Base-by-base conservation (phyloP, 1,284 basidiomycete genomes). In the Albatrellus sp. region DNA sequence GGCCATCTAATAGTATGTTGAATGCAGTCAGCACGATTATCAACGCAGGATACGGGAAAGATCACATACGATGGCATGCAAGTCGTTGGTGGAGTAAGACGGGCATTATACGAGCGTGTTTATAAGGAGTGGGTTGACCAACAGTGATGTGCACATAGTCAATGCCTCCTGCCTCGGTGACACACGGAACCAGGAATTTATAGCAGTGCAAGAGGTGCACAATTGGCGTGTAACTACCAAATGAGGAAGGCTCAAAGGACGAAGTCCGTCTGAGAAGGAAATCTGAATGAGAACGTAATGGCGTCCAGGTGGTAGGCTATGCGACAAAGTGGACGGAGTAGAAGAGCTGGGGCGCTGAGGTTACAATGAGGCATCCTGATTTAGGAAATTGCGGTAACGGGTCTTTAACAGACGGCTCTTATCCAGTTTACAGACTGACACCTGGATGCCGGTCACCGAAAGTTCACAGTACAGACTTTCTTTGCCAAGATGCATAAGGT, bases 1-100 rank as follows among this genome's bases (percentile, higher is more conserved):
- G 54, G 62, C 55, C 62, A 64, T 64, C 62, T 64, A 50, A 24
- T 30, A 38, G 41, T 37, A 36, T 42, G 24, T 44, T 32, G 19
- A 34, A 14, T n/a, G 17, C 32, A 33, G 35, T 42, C 37, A 34
- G 16, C 19, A 38, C 34, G 9, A 31, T 19, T 35, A 34, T 24
- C 24, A 7, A 24, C 37, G 33, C 20, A 8, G 43, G 19, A 42
- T 3, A 28, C 30, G 31, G n/a, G 45, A 47, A 38, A 36, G 43
- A 32, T 31, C 13, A 11, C 36, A 45, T 31, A 51, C 50, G 36
- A 32, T 46, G 46, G 38, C 49, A 51, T 51, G 33, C 34, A 41
- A 37, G 40, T 51, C 46, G 42, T 51, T 31, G 47, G 31, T 48
- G 50, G 24, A 44, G 29, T 42, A 45, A 24, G 34, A 24, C 14